phyloP scores from a whole-genome alignment of 2,329 filamentous ascomycete species.

The Fusarium transvaalense region DNA sequence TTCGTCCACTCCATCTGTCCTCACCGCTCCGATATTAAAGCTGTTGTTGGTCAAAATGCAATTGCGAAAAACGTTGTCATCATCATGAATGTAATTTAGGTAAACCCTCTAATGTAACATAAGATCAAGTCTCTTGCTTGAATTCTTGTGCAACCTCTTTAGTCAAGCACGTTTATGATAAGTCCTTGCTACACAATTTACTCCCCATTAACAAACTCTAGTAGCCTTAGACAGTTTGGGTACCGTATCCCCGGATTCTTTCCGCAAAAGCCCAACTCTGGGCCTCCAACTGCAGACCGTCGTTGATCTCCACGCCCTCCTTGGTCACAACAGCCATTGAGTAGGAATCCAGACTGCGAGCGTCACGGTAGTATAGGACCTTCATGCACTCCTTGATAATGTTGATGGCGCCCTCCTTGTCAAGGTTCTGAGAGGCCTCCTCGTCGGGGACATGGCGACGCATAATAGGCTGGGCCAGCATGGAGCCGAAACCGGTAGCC shows the following conservation, averaged over 20 bases:
- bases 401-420: slow-evolving; percentile 81
- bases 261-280: slow-evolving; percentile 99
- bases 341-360: slow-evolving; percentile 90
- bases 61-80: background rate
- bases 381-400: slow-evolving; percentile 96
- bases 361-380: slow-evolving; percentile 97
- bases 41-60: background rate
- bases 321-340: slow-evolving; percentile 91
- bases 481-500: slow-evolving; percentile 92
- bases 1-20: background rate
- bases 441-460: slow-evolving; percentile 87
- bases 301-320: slow-evolving; percentile 86
- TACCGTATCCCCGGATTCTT: slow-evolving; percentile 93
- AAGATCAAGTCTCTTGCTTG: slow-evolving; percentile 12
- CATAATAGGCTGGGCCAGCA: slow-evolving; percentile 93
- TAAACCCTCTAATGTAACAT: slow-evolving; percentile 7
- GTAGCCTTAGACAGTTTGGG: slow-evolving; percentile 73
- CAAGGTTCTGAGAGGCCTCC: slow-evolving; percentile 77
- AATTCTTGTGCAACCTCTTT: slow-evolving; percentile 16
- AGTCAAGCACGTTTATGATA: slow-evolving; percentile 26
- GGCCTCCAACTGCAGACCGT: slow-evolving; percentile 88
- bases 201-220: slow-evolving; percentile 6
- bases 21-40: background rate
- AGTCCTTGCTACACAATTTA: slow-evolving; percentile 10
- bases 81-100: slow-evolving; percentile 15